A percentile compares a stretch with the other conserved stretches of the same genome.
Conservation (phyloP, 1,139 yeast genomes). For the Torulaspora pretoriensis region DNA sequence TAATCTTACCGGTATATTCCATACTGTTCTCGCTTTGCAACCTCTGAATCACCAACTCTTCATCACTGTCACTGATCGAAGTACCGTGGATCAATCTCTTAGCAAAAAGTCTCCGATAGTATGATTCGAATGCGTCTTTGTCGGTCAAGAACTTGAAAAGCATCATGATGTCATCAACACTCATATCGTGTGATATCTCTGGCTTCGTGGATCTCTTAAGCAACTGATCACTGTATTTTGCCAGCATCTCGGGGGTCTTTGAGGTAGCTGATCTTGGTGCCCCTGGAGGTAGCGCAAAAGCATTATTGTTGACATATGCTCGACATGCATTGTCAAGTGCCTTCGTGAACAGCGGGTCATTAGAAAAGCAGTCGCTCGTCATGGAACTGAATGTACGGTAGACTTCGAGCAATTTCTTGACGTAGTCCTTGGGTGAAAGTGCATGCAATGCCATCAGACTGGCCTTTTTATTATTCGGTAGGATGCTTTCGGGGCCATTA, state of each 20-base stretch:
- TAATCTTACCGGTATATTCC: conserved; percentile 90
- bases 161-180: conserved; percentile 74
- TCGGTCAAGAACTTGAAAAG: conserved; percentile 86
- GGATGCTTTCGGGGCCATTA: conserved; percentile 15
- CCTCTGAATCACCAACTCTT: conserved; percentile 79
- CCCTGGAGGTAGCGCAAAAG: conserved; percentile 68
- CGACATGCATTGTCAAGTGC: conserved; percentile 90
- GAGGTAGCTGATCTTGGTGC: conserved; percentile 47
- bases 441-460: conserved; percentile 17
- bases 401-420: conserved; percentile 68
- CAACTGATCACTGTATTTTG: conserved; percentile 81
- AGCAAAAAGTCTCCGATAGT: conserved; percentile 84
- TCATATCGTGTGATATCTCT: conserved; percentile 65
- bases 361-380: conserved; percentile 71
- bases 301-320: conserved; percentile 74
- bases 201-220: conserved; percentile 70
- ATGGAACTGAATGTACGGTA: conserved; percentile 46
- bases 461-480: conserved; percentile 21
- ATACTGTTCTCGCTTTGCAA: conserved; percentile 86
- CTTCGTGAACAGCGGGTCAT: conserved; percentile 75
- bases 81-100: conserved; percentile 83
- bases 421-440: conserved; percentile 63
- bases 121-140: conserved; percentile 91
- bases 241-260: conserved; percentile 84
- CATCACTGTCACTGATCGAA: conserved; percentile 78